These are phyloP conservation scores for Wickerhamiella shivajii DNA, from an alignment of 805 yeast genomes.

Conservation along the genomic window DNA sequence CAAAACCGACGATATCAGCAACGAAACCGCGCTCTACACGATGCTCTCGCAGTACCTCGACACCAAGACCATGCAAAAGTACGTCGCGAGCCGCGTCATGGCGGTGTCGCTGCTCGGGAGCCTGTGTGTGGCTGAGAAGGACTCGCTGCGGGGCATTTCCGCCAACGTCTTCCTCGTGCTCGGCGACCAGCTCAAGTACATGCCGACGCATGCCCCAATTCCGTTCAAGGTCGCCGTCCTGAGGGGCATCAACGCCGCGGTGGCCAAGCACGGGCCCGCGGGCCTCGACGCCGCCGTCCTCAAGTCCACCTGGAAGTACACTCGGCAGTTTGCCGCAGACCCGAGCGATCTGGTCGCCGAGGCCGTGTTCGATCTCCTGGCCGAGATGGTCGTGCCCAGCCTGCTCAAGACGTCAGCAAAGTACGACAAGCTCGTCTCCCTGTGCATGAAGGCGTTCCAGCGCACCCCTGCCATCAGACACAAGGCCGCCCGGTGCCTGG, in stretches of 20 bases:
- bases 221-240: conserved; percentile 15
- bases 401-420: conserved; percentile 17
- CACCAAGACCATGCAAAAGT: conserved; percentile 6
- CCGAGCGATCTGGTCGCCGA: conserved; percentile 20
- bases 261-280: conserved; percentile 3
- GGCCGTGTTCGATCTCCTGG: conserved; percentile 21
- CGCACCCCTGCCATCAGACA: neutral
- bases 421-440: conserved; percentile 18
- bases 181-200: conserved; percentile 12
- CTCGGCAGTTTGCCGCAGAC: conserved; percentile 18
- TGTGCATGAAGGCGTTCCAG: conserved; percentile 15
- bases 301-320: conserved; percentile 23
- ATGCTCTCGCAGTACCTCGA: conserved; percentile 4
- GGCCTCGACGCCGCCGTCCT: conserved; percentile 22
- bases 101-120: conserved; percentile 4
- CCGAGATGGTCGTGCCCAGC: conserved; percentile 16
- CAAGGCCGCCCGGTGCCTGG: neutral
- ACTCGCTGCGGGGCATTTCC: conserved; percentile 14
- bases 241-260: conserved; percentile 13
- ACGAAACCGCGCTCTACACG: conserved; percentile 5
- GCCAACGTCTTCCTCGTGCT: conserved; percentile 15
- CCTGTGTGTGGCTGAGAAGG: conserved; percentile 4
- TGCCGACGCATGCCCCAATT: conserved; percentile 3
- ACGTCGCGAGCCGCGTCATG: conserved; percentile 3
- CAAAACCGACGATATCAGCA: no score